phyloP scores from a whole-genome alignment of 108 stramenopile genomes.

The Schizochytrium sp. region DNA sequence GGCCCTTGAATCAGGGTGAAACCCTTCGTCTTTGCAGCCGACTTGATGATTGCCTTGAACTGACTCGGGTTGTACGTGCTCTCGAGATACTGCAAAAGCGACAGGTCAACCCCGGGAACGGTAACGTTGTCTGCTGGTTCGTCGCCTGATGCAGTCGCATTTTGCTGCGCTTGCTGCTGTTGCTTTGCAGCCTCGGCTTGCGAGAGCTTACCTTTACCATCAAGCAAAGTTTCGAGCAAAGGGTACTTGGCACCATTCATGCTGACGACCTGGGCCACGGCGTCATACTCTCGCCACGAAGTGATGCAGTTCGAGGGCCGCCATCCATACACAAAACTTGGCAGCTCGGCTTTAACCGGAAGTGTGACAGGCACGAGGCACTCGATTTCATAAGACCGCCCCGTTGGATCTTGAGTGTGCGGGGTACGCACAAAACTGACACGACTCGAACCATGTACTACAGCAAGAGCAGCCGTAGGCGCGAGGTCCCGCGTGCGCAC shows the following conservation, averaged over 20 bases:
- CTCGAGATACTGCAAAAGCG: background rate
- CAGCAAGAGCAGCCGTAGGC: background rate
- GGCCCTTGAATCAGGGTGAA: slow-evolving; percentile 68
- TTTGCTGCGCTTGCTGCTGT: background rate
- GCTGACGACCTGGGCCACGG: background rate
- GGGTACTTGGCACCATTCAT: background rate
- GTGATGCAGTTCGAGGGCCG: background rate
- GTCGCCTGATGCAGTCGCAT: background rate
- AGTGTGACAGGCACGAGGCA: background rate
- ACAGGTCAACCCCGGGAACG: background rate
- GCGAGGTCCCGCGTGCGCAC: background rate
- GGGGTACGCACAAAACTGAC: background rate
- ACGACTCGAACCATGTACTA: background rate
- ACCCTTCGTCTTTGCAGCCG: slow-evolving; percentile 18
- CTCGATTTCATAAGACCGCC: background rate
- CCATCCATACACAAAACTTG: background rate
- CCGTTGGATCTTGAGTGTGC: background rate
- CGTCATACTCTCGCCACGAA: background rate
- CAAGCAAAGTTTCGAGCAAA: background rate
- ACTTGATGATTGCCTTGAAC: slow-evolving; percentile 21
- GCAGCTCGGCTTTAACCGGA: background rate
- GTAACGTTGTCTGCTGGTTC: background rate
- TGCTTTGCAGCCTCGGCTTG: background rate
- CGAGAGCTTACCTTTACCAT: background rate
- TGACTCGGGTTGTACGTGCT: slow-evolving; percentile 20